Conservation (phyloP, 805 yeast species). For the Lipomyces yamanashiensis region DNA sequence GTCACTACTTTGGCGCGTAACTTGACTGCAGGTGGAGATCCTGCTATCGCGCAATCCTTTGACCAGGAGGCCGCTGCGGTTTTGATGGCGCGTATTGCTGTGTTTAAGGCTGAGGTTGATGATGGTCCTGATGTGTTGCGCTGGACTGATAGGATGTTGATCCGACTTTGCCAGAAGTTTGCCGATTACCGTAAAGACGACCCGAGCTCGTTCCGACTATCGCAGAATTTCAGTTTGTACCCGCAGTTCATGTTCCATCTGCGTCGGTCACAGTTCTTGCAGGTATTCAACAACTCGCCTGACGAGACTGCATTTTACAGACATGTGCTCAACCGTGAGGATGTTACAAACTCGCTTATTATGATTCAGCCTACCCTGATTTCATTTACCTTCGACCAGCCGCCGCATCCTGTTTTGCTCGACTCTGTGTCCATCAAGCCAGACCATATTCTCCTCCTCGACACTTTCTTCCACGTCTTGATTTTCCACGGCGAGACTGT, state of each 20-base stretch:
- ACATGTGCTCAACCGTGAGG: slow-evolving; percentile 88
- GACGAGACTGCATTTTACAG: slow-evolving; percentile 98
- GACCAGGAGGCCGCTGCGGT: slow-evolving; percentile 99
- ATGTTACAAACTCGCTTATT: slow-evolving; percentile 86
- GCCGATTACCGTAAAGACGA: slow-evolving; percentile 92
- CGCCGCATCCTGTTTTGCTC: slow-evolving; percentile 86
- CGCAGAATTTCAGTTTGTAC: slow-evolving; percentile 80
- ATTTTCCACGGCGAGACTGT: slow-evolving; percentile 94
- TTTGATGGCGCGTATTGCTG: slow-evolving; percentile 86
- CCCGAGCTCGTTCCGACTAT: slow-evolving; percentile 76
- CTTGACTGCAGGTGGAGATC: slow-evolving; percentile 59
- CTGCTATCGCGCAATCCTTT: slow-evolving; percentile 66
- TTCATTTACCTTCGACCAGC: slow-evolving; percentile 79
- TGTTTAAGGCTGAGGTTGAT: slow-evolving; percentile 77
- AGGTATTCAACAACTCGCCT: slow-evolving; percentile 96
- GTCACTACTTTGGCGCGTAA: slow-evolving; percentile 80
- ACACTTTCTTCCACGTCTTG: slow-evolving; percentile 94
- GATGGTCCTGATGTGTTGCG: slow-evolving; percentile 91
- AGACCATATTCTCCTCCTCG: slow-evolving; percentile 83
- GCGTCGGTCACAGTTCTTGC: slow-evolving; percentile 94
- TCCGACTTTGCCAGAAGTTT: slow-evolving; percentile 86
- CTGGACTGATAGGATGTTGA: slow-evolving; percentile 93
- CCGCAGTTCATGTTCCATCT: slow-evolving; percentile 96
- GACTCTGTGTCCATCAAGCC: slow-evolving; percentile 93
- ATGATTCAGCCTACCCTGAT: slow-evolving; percentile 98